Conservation (phyloP, 108 stramenopile species). For the Stephanodiscus triporus region DNA sequence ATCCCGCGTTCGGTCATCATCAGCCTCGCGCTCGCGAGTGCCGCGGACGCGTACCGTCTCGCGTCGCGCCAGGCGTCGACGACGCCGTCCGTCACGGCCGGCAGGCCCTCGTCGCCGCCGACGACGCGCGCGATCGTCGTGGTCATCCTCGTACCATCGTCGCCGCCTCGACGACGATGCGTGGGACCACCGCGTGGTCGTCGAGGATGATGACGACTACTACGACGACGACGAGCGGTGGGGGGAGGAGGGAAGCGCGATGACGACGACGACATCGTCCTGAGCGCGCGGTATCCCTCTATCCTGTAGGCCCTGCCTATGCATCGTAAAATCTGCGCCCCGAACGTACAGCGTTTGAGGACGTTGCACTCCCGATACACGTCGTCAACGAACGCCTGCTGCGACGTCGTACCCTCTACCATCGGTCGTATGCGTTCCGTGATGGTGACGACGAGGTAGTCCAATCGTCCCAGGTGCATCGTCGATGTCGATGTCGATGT, state of each 20-base stretch:
- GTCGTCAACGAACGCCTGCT: constrained; percentile 43
- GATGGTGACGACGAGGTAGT: constrained; percentile 53
- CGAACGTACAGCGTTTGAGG: constrained; percentile 67
- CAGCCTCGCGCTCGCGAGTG: constrained; percentile 55
- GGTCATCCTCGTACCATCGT: background rate
- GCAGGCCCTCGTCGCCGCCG: too few relatives aligned
- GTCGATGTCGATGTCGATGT: constrained; percentile 1
- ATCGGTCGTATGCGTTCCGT: constrained; percentile 77
- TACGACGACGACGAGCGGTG: background rate
- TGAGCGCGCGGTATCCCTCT: constrained; percentile 54
- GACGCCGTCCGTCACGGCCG: constrained; percentile 26
- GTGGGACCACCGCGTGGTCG: background rate
- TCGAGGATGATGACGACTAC: background rate
- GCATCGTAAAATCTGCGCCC: constrained; percentile 80
- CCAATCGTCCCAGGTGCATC: constrained; percentile 35
- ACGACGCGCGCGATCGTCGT: background rate
- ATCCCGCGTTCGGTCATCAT: constrained; percentile 56
- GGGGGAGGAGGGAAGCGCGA: background rate
- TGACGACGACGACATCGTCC: constrained; percentile 10
- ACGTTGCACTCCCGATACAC: constrained; percentile 57
- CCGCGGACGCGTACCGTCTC: constrained; percentile 56
- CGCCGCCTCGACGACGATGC: background rate
- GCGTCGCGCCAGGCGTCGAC: constrained; percentile 55
- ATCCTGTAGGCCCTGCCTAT: constrained; percentile 78
- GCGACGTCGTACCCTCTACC: constrained; percentile 67